These are phyloP conservation scores for Fusarium oxysporum DNA, from an alignment of 2,329 filamentous ascomycete genomes.

Conservation along the genomic window DNA sequence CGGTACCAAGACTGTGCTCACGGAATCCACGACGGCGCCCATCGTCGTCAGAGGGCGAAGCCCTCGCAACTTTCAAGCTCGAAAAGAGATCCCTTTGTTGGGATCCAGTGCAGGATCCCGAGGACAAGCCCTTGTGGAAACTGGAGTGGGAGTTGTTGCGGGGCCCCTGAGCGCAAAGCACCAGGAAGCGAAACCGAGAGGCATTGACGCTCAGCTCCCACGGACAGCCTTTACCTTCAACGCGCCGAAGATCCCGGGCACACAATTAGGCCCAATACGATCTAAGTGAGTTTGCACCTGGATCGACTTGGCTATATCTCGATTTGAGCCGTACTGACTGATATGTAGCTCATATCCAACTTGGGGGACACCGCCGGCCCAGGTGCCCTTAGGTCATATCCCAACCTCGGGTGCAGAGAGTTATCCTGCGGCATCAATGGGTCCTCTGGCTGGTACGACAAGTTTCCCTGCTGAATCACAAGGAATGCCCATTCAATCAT, in stretches of 20 bases:
- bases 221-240: slow-evolving; percentile 69
- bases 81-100: slow-evolving; percentile 90
- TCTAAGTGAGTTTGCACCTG: slow-evolving; percentile 63
- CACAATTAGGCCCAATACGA: slow-evolving; percentile 64
- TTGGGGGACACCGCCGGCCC: slow-evolving; percentile 61
- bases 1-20: slow-evolving; percentile 83
- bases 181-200: slow-evolving; percentile 63
- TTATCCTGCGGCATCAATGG: slow-evolving; percentile 65
- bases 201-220: slow-evolving; percentile 66
- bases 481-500: slow-evolving; percentile 64
- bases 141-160: slow-evolving; percentile 69
- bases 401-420: slow-evolving; percentile 58
- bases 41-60: slow-evolving; percentile 95
- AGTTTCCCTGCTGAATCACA: slow-evolving; percentile 64
- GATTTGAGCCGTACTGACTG: slow-evolving; percentile 43
- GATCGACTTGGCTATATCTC: neutral
- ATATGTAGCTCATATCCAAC: slow-evolving; percentile 65
- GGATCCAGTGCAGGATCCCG: slow-evolving; percentile 80
- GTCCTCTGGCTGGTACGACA: slow-evolving; percentile 60
- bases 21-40: slow-evolving; percentile 86
- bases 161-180: slow-evolving; percentile 66
- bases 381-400: slow-evolving; percentile 61
- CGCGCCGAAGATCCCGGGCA: slow-evolving; percentile 66
- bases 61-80: slow-evolving; percentile 92
- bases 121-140: slow-evolving; percentile 79